Base-by-base conservation (phyloP, 2,329 filamentous ascomycete species). In the Monosporascus sp. region DNA sequence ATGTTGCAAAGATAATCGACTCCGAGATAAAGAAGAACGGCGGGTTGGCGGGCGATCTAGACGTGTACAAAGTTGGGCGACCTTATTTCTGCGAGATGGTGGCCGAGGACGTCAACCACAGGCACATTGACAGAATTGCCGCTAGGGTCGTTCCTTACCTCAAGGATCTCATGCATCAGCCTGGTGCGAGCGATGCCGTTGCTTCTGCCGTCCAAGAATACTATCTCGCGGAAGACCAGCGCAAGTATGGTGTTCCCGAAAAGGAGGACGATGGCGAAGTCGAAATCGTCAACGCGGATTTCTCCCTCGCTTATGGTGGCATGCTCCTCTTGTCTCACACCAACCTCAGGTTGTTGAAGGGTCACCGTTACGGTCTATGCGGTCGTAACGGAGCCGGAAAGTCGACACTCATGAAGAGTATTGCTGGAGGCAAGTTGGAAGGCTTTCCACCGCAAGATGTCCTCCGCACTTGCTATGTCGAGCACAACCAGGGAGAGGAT, bases 401-500 rank as follows among this genome's bases (percentile, higher is more conserved):
- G 77, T 97, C 94, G n/a, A 99, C 94, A 1, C 82, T 99, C 54
- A 97, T 99, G 94, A 89, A 90, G 69, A 91, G 89, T 70, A 99
- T 99, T 65, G 89, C 94, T 49, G 88, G 88, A 54, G 93, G 92
- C 67, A 99, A 99, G 79, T 82, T 99, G 3, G 94, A 99, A 72
- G 94, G 94, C 8, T 99, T 99, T 76, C 94, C 94, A 38, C 79
- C 90, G 17, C 91, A 94, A 69, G 91, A 97, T 60, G 87, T 92
- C 54, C 85, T 99, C 64, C 88, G 90, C 64, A 97, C 93, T 11
- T 97, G 93, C 74, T 99, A 97, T 67, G 94, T 99, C 44, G 94
- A 99, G 77, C 94, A 99, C 78, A 97, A 97, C 75, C 93, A 99
- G 74, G 94, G 94, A 52, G 94, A 97, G 72, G 93, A 97, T 72